phyloP scores from a whole-genome alignment of 352 stramenopile genomes.

The Globisporangium camurandrum region DNA sequence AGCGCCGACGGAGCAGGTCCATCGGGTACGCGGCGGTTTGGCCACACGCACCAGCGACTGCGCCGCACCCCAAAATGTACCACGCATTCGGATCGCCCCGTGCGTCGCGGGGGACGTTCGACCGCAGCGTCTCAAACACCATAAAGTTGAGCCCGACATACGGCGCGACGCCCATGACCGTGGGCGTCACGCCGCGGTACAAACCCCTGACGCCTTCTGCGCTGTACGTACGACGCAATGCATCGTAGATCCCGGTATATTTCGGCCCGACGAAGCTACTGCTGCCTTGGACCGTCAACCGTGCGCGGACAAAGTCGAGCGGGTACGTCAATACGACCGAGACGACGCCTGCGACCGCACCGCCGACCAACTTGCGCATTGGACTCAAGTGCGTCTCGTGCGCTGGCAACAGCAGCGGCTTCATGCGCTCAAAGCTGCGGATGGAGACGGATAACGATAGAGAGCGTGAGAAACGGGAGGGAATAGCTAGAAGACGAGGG shows the following conservation, averaged over 20 bases:
- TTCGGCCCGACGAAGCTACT: constrained; percentile 45
- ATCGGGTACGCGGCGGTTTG: constrained; percentile 73
- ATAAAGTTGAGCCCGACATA: constrained; percentile 78
- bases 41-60: constrained; percentile 51
- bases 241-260: constrained; percentile 58
- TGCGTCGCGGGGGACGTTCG: constrained; percentile 28
- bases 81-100: constrained; percentile 41
- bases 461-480: too few species aligned
- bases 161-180: constrained; percentile 57
- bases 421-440: constrained; percentile 46
- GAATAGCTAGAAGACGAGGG: background rate
- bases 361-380: constrained; percentile 45
- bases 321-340: constrained; percentile 69
- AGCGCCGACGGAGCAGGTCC: constrained; percentile 63
- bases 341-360: constrained; percentile 51
- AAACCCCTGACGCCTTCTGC: constrained; percentile 49
- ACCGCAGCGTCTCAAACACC: constrained; percentile 61
- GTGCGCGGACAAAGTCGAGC: constrained; percentile 63
- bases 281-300: constrained; percentile 64
- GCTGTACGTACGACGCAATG: constrained; percentile 36
- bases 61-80: constrained; percentile 53
- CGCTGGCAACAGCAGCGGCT: constrained; percentile 35
- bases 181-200: constrained; percentile 56
- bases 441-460: too few species aligned
- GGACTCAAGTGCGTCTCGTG: constrained; percentile 30